Conservation (phyloP, 1,284 basidiomycete genomes). For the Inonotus hispidus region DNA sequence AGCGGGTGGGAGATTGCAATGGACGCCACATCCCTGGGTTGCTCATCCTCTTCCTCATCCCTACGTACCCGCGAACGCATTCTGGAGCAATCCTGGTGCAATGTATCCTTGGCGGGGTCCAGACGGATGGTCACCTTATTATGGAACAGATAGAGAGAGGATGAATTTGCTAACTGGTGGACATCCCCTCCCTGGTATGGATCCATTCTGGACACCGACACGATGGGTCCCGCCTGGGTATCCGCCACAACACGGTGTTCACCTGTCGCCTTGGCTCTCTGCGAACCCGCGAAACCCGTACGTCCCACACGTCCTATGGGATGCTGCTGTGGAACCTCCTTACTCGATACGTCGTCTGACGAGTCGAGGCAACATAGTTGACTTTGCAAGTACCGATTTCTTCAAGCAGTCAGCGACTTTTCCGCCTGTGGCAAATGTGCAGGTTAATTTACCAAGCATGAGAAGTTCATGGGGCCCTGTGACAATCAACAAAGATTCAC, state of each 20-base stretch:
- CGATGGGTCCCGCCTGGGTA: conserved; percentile 1
- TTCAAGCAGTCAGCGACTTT: conserved; percentile 9
- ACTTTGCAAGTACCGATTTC: conserved; percentile 9
- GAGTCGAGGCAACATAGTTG: conserved; percentile 11
- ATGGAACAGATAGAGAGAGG: not conserved
- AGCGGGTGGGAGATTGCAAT: conserved; percentile 10
- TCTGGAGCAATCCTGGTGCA: not conserved
- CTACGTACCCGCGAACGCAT: conserved; percentile 7
- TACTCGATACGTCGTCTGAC: conserved; percentile 10
- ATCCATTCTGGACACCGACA: conserved; percentile 15
- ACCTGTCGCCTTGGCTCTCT: conserved; percentile 9
- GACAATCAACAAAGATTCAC: not conserved
- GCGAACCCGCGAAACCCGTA: conserved; percentile 12
- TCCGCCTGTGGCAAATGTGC: not conserved
- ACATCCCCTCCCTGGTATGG: conserved; percentile 14
- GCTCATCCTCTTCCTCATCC: conserved; percentile 16
- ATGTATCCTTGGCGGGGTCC: conserved; percentile 3
- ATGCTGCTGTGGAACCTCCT: conserved; percentile 13
- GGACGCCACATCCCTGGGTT: conserved; percentile 18
- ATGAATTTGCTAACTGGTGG: conserved; percentile 13
- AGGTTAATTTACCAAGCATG: conserved; percentile 5
- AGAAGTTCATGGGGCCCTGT: conserved; percentile 13
- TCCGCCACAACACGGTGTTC: not conserved
- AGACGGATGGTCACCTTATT: conserved; percentile 1
- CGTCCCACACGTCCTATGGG: conserved; percentile 15